Evolutionary conservation across 2,329 filamentous ascomycete species (phyloP), one percentile per base, ranked within the genome.

Genomic region (Fusarium lateritium): DNA sequence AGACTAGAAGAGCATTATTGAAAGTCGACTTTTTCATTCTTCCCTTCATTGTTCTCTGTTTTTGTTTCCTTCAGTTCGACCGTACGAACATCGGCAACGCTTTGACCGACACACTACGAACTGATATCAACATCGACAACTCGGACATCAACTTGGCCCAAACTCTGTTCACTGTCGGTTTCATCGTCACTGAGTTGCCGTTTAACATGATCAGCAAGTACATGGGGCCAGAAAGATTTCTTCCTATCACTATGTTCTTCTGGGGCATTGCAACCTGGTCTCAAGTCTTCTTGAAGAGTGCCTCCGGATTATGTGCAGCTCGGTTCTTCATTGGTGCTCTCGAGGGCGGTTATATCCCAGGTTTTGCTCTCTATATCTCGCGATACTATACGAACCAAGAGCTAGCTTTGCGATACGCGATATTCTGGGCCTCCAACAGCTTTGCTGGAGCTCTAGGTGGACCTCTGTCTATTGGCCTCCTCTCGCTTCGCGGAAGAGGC

Each of bases 131-230:
- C 15, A 81, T 87, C 55, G 80, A 79, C 2, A 85, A 85, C 36
- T 79, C 83, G 51, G 81, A 87, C 47, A 82, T 86, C 69, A 87
- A 87, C 52, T 67, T 85, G 9, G 84, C 85, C 1, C 81, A 84
- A n/a, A 84, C 84, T 53, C 77, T 88, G 19, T 78, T 85, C 13
- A 83, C 82, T 0, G 79, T 82, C 3, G 84, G 84, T 1, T 85
- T 86, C 44, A 81, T 86, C 10, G 68, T 86, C 6, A 79, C 81
- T 7, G 80, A 84, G 54, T 9, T 77, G 0, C 76, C 76, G 0
- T 77, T 76, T 59, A 77, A 77, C 43, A 54, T 77, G 43, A 70
- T 76, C 39, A 75, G 73, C 57, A 71, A 69, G 21, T 71, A 68
- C 39, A 68, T 76, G 4, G 76, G 76, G 0, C 74, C 76, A 0